These are phyloP conservation scores for Blepharisma japonicum DNA, from an alignment of 73 alveolate genomes.

Conservation along the genomic window DNA sequence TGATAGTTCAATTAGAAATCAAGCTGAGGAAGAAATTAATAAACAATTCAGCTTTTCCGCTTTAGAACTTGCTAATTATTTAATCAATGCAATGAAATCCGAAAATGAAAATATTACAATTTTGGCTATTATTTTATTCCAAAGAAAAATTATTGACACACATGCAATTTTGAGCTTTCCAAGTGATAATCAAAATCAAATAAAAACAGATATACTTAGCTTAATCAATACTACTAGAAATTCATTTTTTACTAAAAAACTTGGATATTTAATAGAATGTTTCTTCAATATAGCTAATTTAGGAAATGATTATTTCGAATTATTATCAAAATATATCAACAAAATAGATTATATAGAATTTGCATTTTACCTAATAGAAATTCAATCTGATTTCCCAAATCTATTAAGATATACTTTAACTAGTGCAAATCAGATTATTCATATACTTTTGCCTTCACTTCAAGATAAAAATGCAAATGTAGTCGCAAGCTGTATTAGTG, in stretches of 20 bases:
- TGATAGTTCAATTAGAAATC: too few relatives aligned
- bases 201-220: background rate
- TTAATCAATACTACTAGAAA: conserved; percentile 5
- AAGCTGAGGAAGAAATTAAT: too few relatives aligned
- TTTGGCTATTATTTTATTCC: conserved; percentile 1
- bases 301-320: background rate
- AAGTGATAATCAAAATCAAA: background rate
- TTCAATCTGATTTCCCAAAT: conserved; percentile 11
- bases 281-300: background rate
- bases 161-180: background rate
- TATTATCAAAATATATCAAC: background rate
- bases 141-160: conserved; percentile 1
- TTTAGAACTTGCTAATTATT: background rate
- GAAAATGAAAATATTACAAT: background rate
- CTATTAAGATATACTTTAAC: background rate
- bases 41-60: too few relatives aligned
- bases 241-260: background rate
- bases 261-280: background rate
- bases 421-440: background rate
- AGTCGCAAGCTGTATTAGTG: background rate
- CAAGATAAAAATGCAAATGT: background rate
- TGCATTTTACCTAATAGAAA: conserved; percentile 1
- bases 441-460: background rate
- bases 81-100: background rate
- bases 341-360: background rate